Percentiles rank a stretch among this genome's conserved stretches.
Evolutionary conservation across 177 flowering plant genomes (phyloP).

Genomic region (Vitis hybrid): DNA sequence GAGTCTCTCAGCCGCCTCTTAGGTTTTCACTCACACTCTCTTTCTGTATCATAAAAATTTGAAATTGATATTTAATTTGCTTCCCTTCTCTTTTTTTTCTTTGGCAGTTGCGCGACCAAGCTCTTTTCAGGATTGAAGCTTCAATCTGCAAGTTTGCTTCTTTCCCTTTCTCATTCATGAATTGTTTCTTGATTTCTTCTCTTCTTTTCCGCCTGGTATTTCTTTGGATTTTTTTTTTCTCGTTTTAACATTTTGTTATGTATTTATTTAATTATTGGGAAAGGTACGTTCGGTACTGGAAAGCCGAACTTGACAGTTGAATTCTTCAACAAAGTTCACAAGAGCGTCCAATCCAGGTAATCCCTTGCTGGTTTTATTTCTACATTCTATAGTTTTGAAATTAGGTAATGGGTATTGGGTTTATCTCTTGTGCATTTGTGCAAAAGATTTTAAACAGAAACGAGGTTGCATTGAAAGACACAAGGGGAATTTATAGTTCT

Average conservation of each 20-base stretch:
- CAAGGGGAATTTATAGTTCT: no score
- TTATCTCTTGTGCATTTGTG: no score
- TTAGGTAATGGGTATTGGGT: not conserved
- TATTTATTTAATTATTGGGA: not conserved
- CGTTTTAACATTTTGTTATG: not conserved
- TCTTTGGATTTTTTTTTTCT: not conserved
- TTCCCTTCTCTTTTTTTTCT: conserved; percentile 1
- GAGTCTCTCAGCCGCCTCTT: conserved; percentile 26
- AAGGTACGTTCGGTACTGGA: conserved; percentile 41
- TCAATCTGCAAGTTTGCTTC: conserved; percentile 44
- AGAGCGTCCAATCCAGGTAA: conserved; percentile 54
- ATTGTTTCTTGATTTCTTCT: not conserved
- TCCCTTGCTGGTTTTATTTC: not conserved
- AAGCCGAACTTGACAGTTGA: conserved; percentile 51
- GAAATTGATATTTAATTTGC: not conserved
- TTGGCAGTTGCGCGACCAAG: conserved; percentile 49
- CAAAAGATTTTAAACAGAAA: not conserved
- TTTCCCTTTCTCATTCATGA: conserved; percentile 4
- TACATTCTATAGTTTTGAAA: not conserved
- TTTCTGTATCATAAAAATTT: not conserved
- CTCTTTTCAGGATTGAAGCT: conserved; percentile 53
- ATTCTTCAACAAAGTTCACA: conserved; percentile 55
- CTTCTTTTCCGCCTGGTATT: not conserved
- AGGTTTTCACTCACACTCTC: conserved; percentile 20
- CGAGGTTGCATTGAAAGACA: no score